Conservation (phyloP, 2,329 filamentous ascomycete species). For the Parafenestella ontariensis region DNA sequence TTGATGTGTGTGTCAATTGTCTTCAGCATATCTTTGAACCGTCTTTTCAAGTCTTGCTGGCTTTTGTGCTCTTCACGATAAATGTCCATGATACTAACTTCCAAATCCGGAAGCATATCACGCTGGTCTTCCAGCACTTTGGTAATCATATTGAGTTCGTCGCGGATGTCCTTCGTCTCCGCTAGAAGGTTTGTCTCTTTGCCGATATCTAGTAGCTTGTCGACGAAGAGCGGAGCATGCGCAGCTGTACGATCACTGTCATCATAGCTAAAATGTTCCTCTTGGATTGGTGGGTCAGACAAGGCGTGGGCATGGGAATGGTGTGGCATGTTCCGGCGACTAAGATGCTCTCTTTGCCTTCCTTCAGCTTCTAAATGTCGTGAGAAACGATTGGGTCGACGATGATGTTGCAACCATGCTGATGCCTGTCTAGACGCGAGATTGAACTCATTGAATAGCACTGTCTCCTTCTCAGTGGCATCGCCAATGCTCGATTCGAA, state of each 20-base stretch:
- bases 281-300: conserved; percentile 27
- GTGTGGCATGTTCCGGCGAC: conserved; percentile 32
- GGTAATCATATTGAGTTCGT: conserved; percentile 69
- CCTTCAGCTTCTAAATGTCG: conserved; percentile 45
- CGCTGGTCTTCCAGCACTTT: conserved; percentile 61
- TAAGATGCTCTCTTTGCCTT: conserved; percentile 41
- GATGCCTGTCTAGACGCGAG: conserved; percentile 64
- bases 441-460: conserved; percentile 68
- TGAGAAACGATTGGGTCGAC: conserved; percentile 50
- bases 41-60: conserved; percentile 60
- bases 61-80: conserved; percentile 45
- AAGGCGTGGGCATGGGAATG: conserved; percentile 40
- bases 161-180: conserved; percentile 71
- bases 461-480: conserved; percentile 58
- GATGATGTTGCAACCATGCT: conserved; percentile 60
- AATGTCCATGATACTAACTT: conserved; percentile 51
- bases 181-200: conserved; percentile 66
- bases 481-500: conserved; percentile 69
- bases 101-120: conserved; percentile 57
- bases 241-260: conserved; percentile 25
- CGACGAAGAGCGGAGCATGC: conserved; percentile 56
- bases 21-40: conserved; percentile 64
- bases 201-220: conserved; percentile 65
- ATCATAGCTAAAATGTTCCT: conserved; percentile 44
- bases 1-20: conserved; percentile 64